Evolutionary conservation across 2,329 filamentous ascomycete genomes (phyloP).

Genomic region (Sporothrix humicola): DNA sequence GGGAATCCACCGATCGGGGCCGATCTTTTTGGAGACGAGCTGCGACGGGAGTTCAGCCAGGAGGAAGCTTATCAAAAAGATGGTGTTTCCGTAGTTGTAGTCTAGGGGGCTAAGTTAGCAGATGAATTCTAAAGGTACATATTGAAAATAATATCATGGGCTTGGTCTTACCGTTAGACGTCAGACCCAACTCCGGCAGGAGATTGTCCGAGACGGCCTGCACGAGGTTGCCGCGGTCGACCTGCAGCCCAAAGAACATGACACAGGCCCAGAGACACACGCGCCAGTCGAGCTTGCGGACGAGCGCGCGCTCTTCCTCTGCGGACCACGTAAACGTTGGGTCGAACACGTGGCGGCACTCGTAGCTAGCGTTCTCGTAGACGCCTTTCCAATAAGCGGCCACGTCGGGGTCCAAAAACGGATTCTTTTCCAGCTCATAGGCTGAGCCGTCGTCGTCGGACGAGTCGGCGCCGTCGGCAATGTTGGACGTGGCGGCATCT

Average conservation of each 20-base stretch:
- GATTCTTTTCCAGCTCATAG: constrained; percentile 39
- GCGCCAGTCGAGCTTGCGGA: constrained; percentile 54
- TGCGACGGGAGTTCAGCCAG: constrained; percentile 66
- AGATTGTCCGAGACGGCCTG: constrained; percentile 68
- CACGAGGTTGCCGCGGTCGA: constrained; percentile 64
- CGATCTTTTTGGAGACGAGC: constrained; percentile 60
- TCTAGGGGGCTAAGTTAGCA: too few species aligned
- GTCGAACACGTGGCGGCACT: constrained; percentile 62
- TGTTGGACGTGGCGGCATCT: background rate
- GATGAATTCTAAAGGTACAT: too few species aligned
- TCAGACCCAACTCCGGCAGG: constrained; percentile 57
- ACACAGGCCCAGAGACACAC: constrained; percentile 56
- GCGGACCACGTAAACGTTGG: constrained; percentile 58
- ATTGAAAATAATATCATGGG: too few species aligned
- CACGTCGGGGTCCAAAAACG: constrained; percentile 42
- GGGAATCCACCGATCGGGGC: constrained; percentile 47
- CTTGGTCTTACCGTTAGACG: constrained; percentile 55
- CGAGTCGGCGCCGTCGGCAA: background rate
- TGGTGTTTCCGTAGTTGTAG: constrained; percentile 61
- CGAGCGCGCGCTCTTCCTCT: constrained; percentile 58
- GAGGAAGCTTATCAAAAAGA: constrained; percentile 61
- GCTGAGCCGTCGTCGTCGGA: constrained; percentile 32
- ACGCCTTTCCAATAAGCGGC: constrained; percentile 45
- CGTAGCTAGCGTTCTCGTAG: constrained; percentile 52
- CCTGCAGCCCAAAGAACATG: constrained; percentile 67